Percentiles rank a stretch among this genome's conserved stretches.
Conservation (phyloP, 352 stramenopile species). For the Lagenidium sp. region DNA sequence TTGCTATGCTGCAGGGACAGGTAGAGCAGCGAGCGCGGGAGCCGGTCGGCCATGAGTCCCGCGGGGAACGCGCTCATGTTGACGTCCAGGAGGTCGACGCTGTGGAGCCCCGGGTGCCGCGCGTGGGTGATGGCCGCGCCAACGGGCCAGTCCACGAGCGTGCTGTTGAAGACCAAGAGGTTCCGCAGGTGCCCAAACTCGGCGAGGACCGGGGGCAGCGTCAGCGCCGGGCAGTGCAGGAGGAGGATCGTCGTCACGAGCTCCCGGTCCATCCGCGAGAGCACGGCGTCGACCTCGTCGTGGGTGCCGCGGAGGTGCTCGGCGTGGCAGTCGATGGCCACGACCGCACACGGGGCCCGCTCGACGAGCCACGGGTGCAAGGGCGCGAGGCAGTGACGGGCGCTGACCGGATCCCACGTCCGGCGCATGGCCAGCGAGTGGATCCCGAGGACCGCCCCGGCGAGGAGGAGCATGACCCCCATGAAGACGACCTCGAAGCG, state of each 20-base stretch:
- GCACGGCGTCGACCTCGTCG: neutral
- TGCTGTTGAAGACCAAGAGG: slow-evolving; percentile 12
- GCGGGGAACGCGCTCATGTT: slow-evolving; percentile 3
- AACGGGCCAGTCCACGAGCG: slow-evolving; percentile 5
- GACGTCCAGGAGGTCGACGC: slow-evolving; percentile 3
- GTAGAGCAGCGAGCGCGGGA: neutral
- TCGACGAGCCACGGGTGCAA: slow-evolving; percentile 2
- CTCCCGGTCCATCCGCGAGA: slow-evolving; percentile 1
- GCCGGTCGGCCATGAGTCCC: neutral
- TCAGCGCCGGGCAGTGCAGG: slow-evolving; percentile 8
- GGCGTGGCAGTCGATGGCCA: slow-evolving; percentile 10
- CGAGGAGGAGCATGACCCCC: no score
- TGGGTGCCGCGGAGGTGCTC: neutral
- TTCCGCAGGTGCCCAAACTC: slow-evolving; percentile 5
- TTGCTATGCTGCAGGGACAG: slow-evolving; percentile 3
- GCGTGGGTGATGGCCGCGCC: neutral
- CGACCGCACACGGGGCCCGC: slow-evolving; percentile 7
- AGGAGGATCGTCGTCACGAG: slow-evolving; percentile 6
- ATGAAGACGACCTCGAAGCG: no score
- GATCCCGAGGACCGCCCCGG: neutral
- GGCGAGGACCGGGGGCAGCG: slow-evolving; percentile 1
- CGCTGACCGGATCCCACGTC: neutral
- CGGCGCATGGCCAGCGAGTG: slow-evolving; percentile 1
- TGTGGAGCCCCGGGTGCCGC: neutral
- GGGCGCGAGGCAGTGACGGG: slow-evolving; percentile 2